Evolutionary conservation across 1,284 basidiomycete genomes (phyloP).

Genomic region (Sparassis latifolia): DNA sequence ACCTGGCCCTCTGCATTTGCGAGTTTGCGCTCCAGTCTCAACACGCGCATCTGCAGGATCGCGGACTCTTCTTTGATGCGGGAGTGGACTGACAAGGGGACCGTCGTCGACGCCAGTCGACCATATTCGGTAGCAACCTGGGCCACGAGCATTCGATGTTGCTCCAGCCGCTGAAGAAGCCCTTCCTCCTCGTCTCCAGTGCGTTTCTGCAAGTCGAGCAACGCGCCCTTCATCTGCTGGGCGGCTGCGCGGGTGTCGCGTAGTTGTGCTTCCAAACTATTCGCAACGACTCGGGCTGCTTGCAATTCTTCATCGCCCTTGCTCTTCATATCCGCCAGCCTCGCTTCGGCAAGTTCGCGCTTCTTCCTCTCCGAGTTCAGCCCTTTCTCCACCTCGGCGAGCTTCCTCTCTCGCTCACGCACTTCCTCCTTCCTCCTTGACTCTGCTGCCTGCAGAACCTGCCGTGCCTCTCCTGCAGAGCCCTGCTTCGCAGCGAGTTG

Average conservation of each 20-base stretch:
- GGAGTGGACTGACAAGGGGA: constrained; percentile 34
- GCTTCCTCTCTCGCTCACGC: constrained; percentile 45
- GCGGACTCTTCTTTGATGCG: constrained; percentile 37
- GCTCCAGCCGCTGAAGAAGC: constrained; percentile 43
- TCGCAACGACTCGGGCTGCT: constrained; percentile 27
- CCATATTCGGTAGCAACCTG: constrained; percentile 54
- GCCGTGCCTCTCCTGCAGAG: constrained; percentile 47
- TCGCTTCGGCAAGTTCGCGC: constrained; percentile 39
- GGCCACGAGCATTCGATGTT: constrained; percentile 36
- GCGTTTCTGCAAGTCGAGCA: constrained; percentile 17
- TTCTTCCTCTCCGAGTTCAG: constrained; percentile 43
- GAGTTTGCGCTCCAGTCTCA: constrained; percentile 58
- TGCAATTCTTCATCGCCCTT: constrained; percentile 37
- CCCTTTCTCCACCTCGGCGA: constrained; percentile 51
- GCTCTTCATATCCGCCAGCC: constrained; percentile 35
- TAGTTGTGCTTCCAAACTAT: constrained; percentile 32
- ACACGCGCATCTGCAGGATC: constrained; percentile 35
- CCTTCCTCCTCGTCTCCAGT: constrained; percentile 34
- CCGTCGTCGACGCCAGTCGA: constrained; percentile 43
- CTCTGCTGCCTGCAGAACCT: constrained; percentile 43
- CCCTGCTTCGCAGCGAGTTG: constrained; percentile 46
- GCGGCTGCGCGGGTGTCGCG: constrained; percentile 30
- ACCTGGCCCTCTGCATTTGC: constrained; percentile 65
- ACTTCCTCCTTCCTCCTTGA: constrained; percentile 45
- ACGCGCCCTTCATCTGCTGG: constrained; percentile 22